Evolutionary conservation across 2,329 filamentous ascomycete species (phyloP), one percentile per base, ranked within the genome.

Genomic region (Passalora sequoiae): DNA sequence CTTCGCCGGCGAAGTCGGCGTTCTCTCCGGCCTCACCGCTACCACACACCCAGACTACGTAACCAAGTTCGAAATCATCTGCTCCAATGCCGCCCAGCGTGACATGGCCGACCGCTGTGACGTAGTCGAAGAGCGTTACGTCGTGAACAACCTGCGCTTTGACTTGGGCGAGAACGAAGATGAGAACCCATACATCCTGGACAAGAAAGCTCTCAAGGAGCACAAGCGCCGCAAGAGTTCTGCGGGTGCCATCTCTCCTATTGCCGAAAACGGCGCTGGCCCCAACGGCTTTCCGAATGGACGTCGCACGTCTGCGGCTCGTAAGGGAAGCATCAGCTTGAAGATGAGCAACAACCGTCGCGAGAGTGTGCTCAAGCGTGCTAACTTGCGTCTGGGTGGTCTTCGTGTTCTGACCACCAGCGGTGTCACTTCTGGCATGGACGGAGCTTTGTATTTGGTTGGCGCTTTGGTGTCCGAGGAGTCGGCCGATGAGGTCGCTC

Each of bases 101-200:
- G 80, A 86, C 64, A 72, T 84, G 54, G 77, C 80, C 44, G 83
- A 89, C 70, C 82, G 85, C 61, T 88, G 85, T 58, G 86, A 92
- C 60, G 84, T 92, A 51, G 77, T 91, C 60, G 86, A 92, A 61
- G 83, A 86, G 60, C 78, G 86, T 60, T 94, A 92, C 63, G 86
- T 94, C 15, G 87, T 94, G 65, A 94, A 94, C 75, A 92, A 94
- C 69, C 81, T 89, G 47, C 84, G 87, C 56, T 94, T 91, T 65
- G 86, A 92, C 58, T 73, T 92, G 31, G 76, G 75, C 55, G 83
- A 84, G 48, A 80, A 89, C 60, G 80, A 85, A 60, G 84, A 89
- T 50, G 83, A 89, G 66, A 91, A 87, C 67, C 85, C 85, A 22
- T 91, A 91, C 68, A 82, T 92, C 64, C 77, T 85, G 59, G 81